Evolutionary conservation across 345 rosid genomes (phyloP).

Genomic region (Camelina sativa): DNA sequence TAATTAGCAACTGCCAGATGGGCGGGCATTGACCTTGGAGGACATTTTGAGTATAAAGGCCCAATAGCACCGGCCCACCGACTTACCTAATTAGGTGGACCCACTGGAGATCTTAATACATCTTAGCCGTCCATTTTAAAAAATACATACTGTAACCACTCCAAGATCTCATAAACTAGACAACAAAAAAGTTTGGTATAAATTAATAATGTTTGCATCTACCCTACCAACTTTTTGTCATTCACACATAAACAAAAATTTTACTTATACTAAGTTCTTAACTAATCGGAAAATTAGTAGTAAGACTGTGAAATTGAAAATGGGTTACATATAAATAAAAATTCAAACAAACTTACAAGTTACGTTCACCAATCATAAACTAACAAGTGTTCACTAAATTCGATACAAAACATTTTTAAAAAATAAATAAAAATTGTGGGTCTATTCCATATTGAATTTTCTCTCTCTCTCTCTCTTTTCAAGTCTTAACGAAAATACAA

Average conservation of each 20-base stretch:
- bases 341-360: background rate
- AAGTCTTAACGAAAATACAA: background rate
- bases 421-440: conserved; percentile 11
- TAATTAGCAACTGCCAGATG: conserved; percentile 21
- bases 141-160: conserved; percentile 28
- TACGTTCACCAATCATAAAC: background rate
- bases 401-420: background rate
- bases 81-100: conserved; percentile 30
- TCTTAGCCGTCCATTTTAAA: conserved; percentile 37
- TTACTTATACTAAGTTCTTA: conserved; percentile 15
- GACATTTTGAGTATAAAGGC: conserved; percentile 20
- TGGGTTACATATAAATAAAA: background rate
- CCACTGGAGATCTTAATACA: conserved; percentile 14
- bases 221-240: conserved; percentile 25
- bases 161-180: conserved; percentile 24
- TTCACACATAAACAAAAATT: conserved; percentile 30
- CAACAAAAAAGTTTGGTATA: conserved; percentile 40
- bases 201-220: conserved; percentile 40
- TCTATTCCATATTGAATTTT: conserved; percentile 13
- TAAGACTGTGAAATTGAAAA: background rate
- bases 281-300: background rate
- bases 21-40: conserved; percentile 33
- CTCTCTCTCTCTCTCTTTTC: background rate
- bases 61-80: conserved; percentile 39
- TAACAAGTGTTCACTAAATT: conserved; percentile 5